Evolutionary conservation across 1,284 basidiomycete genomes (phyloP), one percentile per base, ranked within the genome.

Genomic region (Caloboletus inedulis): DNA sequence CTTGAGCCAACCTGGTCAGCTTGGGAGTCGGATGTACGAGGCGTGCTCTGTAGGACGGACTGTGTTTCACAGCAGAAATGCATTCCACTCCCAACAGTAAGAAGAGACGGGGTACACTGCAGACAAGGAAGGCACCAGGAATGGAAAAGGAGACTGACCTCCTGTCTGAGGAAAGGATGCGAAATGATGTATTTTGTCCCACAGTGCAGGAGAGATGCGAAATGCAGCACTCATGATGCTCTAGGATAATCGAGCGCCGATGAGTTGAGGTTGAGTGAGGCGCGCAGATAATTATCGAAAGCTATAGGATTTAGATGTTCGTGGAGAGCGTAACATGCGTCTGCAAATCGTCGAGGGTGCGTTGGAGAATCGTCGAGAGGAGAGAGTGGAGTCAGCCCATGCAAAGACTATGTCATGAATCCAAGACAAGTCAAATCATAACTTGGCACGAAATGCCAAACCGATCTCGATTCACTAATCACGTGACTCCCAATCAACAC

Each of bases 161-260:
- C 91, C 90, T 3, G 91, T 94, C 72, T 94, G 93, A 1, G 93
- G 93, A 72, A 97, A 98, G 2, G 89, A 90, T 0, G 94, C 92
- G 71, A 93, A 98, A 66, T 97, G 91, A 71, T 91, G 87, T 54
- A 98, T 94, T 73, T 85, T 89, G 74, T 95, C 89, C 91, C 93
- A 94, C 61, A 97, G 76, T n/a, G 81, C 77, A 50, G 86, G 75
- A 23, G 85, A 81, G 58, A 94, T 94, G 59, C 85, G 80, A 69
- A 89, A 91, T n/a, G 52, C 55, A 14, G 64, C 65, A 27, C 59
- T 69, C 65, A 66, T 66, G 43, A 23, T 49, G 44, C n/a, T 25
- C 25, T 21, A 19, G 42, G 31, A 30, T 25, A 36, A 12, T 13
- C 9, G 35, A 37, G 21, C 9, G 42, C 21, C 4, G 29, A n/a